Evolutionary conservation across 2,329 filamentous ascomycete species (phyloP), one percentile per base, ranked within the genome.

Genomic region (Clathrospora elynae): DNA sequence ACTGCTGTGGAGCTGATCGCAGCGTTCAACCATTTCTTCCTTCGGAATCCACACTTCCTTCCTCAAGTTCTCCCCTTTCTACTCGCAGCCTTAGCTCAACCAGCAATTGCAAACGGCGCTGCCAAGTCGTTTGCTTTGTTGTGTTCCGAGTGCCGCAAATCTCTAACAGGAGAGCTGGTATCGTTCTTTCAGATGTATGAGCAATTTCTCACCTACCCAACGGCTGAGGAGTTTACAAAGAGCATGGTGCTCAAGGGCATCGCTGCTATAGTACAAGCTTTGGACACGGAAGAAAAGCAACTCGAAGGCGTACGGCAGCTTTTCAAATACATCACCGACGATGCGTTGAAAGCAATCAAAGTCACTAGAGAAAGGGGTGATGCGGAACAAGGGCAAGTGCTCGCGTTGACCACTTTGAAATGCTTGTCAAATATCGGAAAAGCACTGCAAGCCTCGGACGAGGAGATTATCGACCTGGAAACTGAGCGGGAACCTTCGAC

Each of bases 231-330:
- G 25, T 73, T 84, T 38, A 84, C 84, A 1, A 88, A 88, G 59
- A 87, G 91, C 61, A 83, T 82, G 55, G 80, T 92, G 1, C 76
- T 90, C 4, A 83, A 86, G 26, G 88, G 83, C 2, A 87, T 93
- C 52, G 82, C 87, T 6, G 84, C 83, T 6, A 84, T 93, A 29
- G 79, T 90, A 19, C 87, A 93, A 68, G 86, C 87, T 6, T 75
- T 89, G 7, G 72, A 80, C 1, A 77, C 82, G 2, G 78, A 85
- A 34, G 70, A 74, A 14, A 72, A 75, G 11, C 83, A 83, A 49
- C 67, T 80, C 2, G 65, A 65, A 19, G 78, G 80, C 23, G 74
- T 87, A 20, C 73, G 78, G 45, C 75, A 78, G 41, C 72, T 92
- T 17, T 72, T 89, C 20, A 64, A 73, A 5, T 82, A 85, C 43